phyloP scores from a whole-genome alignment of 805 yeast genomes.

The Lipomyces sp. region DNA sequence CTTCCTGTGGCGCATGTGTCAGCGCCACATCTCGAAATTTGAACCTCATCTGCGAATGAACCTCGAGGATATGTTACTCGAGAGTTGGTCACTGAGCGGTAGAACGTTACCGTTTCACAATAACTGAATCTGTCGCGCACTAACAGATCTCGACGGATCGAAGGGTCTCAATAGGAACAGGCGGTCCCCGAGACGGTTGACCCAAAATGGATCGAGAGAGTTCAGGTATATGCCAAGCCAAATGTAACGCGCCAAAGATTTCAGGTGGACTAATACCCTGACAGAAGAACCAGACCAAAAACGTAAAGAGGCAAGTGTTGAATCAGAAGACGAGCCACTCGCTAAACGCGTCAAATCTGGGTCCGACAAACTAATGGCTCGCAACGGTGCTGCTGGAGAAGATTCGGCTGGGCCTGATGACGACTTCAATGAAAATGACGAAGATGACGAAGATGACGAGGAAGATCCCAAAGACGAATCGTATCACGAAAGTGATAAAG shows the following conservation, averaged over 20 bases:
- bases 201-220: not conserved
- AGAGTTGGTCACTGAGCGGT: not conserved
- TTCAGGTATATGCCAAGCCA: not conserved
- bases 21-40: not conserved
- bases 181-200: not conserved
- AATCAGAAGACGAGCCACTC: conserved; percentile 42
- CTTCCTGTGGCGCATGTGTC: not conserved
- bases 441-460: conserved; percentile 36
- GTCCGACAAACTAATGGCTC: conserved; percentile 31
- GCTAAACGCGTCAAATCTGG: conserved; percentile 44
- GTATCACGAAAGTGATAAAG: conserved; percentile 42
- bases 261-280: not conserved
- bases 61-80: not conserved
- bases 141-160: not conserved
- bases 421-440: conserved; percentile 40
- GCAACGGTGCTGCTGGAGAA: conserved; percentile 35
- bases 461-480: conserved; percentile 40
- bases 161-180: not conserved
- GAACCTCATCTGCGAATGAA: not conserved
- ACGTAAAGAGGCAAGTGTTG: conserved; percentile 43
- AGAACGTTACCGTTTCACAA: not conserved
- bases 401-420: conserved; percentile 42
- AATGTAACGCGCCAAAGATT: not conserved
- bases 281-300: conserved; percentile 9
- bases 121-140: not conserved